Conservation (phyloP, 345 rosid genomes). For the Litchi chinensis region DNA sequence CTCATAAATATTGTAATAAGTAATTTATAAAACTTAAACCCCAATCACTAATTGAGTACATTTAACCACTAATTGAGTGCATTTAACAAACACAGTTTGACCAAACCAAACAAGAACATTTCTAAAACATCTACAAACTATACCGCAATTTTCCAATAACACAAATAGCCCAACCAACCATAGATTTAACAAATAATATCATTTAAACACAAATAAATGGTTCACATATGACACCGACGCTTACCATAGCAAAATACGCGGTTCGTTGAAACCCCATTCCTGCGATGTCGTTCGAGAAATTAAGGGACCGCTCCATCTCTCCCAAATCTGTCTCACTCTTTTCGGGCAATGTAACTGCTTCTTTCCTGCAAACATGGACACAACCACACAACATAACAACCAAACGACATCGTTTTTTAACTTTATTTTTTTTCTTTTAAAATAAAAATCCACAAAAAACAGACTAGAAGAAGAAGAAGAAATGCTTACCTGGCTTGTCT, state of each 20-base stretch:
- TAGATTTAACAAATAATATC: background rate
- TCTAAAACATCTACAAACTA: background rate
- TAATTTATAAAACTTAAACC: no score
- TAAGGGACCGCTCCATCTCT: conserved; percentile 55
- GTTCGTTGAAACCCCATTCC: conserved; percentile 57
- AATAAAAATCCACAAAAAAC: background rate
- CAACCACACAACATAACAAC: background rate
- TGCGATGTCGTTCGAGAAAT: conserved; percentile 37
- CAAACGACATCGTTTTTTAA: background rate
- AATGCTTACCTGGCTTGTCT: conserved; percentile 61
- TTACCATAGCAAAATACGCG: conserved; percentile 73
- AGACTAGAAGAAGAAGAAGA: conserved; percentile 15
- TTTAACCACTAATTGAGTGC: background rate
- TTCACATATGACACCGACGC: background rate
- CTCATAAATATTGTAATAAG: no score
- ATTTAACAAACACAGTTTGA: background rate
- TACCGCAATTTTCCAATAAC: background rate
- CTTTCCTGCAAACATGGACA: conserved; percentile 59
- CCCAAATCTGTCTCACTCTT: conserved; percentile 51
- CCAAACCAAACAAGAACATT: background rate
- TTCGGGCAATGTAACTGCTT: conserved; percentile 73
- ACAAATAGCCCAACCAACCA: background rate
- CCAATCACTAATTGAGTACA: no score
- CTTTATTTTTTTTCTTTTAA: no score
- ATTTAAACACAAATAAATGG: background rate